Evolutionary conservation across 768 basidiomycete genomes (phyloP).

Genomic region (Hortiboletus campestris): DNA sequence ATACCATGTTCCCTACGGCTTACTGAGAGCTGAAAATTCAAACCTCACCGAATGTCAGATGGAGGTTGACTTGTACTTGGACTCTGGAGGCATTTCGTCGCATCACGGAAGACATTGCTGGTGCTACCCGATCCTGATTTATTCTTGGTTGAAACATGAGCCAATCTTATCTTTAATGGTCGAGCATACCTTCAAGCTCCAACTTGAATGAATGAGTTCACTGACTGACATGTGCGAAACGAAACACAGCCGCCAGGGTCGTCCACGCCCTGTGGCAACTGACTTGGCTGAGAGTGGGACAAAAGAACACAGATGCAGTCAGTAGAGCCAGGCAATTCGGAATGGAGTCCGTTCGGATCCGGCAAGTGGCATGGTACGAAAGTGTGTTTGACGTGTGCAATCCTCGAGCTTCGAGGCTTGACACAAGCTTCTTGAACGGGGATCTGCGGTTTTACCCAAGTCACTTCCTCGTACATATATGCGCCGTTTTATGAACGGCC

Average conservation of each 20-base stretch:
- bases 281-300: too few relatives aligned
- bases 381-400: background rate
- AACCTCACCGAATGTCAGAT: background rate
- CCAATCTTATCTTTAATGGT: background rate
- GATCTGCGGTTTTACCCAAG: background rate
- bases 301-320: background rate
- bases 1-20: background rate
- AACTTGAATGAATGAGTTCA: background rate
- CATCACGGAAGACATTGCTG: background rate
- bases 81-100: background rate
- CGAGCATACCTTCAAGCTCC: background rate
- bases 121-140: background rate
- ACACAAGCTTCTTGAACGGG: background rate
- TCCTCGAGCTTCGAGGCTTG: background rate
- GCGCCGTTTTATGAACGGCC: background rate
- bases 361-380: background rate
- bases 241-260: background rate
- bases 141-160: background rate
- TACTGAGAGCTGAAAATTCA: background rate
- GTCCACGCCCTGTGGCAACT: too few relatives aligned
- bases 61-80: background rate
- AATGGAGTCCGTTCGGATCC: background rate
- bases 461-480: background rate
- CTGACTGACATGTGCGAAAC: background rate
- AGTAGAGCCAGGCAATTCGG: background rate